Evolutionary conservation across 768 basidiomycete genomes (phyloP).

Genomic region (Harrya chromipes): DNA sequence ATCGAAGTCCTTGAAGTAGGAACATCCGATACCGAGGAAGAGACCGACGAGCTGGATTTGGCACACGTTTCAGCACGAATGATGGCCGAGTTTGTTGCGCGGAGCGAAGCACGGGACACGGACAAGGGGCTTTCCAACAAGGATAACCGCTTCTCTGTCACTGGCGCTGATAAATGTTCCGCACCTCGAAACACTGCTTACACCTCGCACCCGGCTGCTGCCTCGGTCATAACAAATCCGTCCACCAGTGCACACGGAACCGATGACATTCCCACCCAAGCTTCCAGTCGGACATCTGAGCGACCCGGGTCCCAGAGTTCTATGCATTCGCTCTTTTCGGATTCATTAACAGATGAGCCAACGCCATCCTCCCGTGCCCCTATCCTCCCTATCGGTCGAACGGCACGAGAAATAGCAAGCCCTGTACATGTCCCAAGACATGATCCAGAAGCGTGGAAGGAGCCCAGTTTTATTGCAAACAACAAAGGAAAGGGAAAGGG

Average conservation of each 20-base stretch:
- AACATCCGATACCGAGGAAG: slow-evolving; percentile 7
- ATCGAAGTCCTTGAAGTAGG: slow-evolving; percentile 11
- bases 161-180: slow-evolving; percentile 4
- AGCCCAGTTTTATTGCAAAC: slow-evolving; percentile 31
- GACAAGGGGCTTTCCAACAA: not conserved
- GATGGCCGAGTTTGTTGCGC: not conserved
- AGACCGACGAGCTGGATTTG: slow-evolving; percentile 9
- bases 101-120: not conserved
- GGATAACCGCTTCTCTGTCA: slow-evolving; percentile 2
- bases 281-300: not conserved
- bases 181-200: not conserved
- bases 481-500: slow-evolving; percentile 21
- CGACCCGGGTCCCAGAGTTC: slow-evolving; percentile 4
- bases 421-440: slow-evolving; percentile 11
- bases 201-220: not conserved
- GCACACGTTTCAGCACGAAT: not conserved
- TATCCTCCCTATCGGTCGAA: not conserved
- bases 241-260: not conserved
- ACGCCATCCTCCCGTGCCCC: not conserved
- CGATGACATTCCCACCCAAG: not conserved
- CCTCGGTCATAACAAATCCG: not conserved
- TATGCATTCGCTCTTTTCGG: slow-evolving; percentile 30
- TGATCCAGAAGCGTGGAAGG: slow-evolving; percentile 29
- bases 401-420: not conserved
- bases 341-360: not conserved